phyloP scores from a whole-genome alignment of 1,139 yeast species.

The Groenewaldozyma sp. region DNA sequence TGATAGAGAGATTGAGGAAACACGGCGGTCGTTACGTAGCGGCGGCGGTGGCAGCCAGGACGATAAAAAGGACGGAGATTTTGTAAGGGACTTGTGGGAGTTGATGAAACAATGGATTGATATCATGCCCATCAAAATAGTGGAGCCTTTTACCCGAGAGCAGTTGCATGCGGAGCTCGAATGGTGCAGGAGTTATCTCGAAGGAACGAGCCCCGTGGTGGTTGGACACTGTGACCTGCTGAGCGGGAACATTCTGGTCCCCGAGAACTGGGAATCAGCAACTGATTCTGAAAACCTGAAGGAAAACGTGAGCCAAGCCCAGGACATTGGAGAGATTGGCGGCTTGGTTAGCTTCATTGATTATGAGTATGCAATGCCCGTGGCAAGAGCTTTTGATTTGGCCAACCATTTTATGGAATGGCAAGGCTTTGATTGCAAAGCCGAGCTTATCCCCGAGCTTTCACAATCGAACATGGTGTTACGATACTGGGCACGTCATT shows the following conservation, averaged over 20 bases:
- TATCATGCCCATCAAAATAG: conserved; percentile 39
- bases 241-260: conserved; percentile 63
- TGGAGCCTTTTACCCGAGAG: conserved; percentile 15
- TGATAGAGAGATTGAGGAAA: conserved; percentile 33
- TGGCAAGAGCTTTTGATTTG: conserved; percentile 73
- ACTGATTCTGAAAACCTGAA: conserved; percentile 6
- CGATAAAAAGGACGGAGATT: background rate
- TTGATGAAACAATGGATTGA: conserved; percentile 54
- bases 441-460: conserved; percentile 51
- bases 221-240: conserved; percentile 65
- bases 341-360: conserved; percentile 53
- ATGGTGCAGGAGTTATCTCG: conserved; percentile 44
- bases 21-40: background rate
- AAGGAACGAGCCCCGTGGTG: conserved; percentile 36
- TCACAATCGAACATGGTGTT: conserved; percentile 36
- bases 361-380: conserved; percentile 73
- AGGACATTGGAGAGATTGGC: background rate
- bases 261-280: conserved; percentile 29
- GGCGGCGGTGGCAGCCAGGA: background rate
- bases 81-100: conserved; percentile 44
- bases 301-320: background rate
- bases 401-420: conserved; percentile 84
- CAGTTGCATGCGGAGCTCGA: conserved; percentile 42
- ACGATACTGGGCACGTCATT: conserved; percentile 39
- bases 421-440: conserved; percentile 75